Percentiles rank a stretch among this genome's conserved stretches.
Conservation (phyloP, 1,284 basidiomycete genomes). For the Marasmius fiardii region DNA sequence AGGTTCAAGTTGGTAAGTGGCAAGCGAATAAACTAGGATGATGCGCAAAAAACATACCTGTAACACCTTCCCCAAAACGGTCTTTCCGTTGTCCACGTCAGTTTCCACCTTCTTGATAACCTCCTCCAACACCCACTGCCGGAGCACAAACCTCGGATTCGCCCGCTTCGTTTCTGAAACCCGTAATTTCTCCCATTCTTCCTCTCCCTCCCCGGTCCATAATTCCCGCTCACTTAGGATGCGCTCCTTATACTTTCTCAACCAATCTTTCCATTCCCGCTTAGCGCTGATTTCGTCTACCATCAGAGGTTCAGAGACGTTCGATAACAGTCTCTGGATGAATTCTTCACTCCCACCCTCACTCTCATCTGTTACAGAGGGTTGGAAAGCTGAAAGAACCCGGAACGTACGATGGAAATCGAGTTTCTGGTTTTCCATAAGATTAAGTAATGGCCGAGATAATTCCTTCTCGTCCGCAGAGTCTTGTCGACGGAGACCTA, state of each 20-base stretch:
- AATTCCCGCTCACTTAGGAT: slow-evolving; percentile 51
- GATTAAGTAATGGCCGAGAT: slow-evolving; percentile 59
- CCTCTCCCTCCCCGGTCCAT: slow-evolving; percentile 22
- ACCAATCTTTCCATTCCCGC: slow-evolving; percentile 40
- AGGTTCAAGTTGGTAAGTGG: slow-evolving; percentile 5
- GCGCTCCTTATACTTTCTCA: background rate
- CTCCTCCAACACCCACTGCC: slow-evolving; percentile 94
- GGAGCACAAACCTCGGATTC: slow-evolving; percentile 87
- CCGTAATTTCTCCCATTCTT: slow-evolving; percentile 37
- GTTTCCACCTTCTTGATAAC: slow-evolving; percentile 72
- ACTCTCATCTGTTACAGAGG: slow-evolving; percentile 28
- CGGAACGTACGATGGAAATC: slow-evolving; percentile 88
- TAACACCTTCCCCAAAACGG: slow-evolving; percentile 71
- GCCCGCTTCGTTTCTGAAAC: slow-evolving; percentile 42
- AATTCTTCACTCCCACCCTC: slow-evolving; percentile 33
- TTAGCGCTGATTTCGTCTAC: slow-evolving; percentile 38
- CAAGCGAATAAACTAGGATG: slow-evolving; percentile 10
- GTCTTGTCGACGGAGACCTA: slow-evolving; percentile 61
- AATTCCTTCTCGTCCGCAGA: slow-evolving; percentile 58
- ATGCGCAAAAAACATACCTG: slow-evolving; percentile 48
- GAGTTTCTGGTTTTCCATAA: slow-evolving; percentile 68
- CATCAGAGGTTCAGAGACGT: slow-evolving; percentile 42
- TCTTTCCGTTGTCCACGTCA: slow-evolving; percentile 55
- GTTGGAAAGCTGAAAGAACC: slow-evolving; percentile 61
- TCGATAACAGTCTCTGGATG: slow-evolving; percentile 45